These are phyloP conservation scores for Sarcodon sp. DNA, from an alignment of 768 basidiomycete genomes.

Conservation along the genomic window DNA sequence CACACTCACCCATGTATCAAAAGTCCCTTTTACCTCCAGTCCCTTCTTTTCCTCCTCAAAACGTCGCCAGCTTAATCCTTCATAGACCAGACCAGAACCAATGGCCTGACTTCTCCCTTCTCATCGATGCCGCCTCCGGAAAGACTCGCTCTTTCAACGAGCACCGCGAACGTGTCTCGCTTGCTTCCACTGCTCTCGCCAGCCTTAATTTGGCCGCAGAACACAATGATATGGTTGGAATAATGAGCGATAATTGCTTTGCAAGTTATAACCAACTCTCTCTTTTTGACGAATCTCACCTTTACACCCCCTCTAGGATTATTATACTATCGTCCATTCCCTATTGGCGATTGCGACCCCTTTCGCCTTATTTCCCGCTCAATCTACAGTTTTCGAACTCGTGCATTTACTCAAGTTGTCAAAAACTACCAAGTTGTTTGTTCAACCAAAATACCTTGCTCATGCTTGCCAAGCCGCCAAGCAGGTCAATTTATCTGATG, in stretches of 20 bases:
- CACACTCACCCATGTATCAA: conserved; percentile 29
- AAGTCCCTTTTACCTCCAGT: conserved; percentile 44
- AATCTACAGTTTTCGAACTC: conserved; percentile 45
- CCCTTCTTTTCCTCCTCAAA: conserved; percentile 33
- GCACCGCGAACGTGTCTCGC: conserved; percentile 4
- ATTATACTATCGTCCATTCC: conserved; percentile 33
- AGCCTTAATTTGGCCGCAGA: conserved; percentile 32
- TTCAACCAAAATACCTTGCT: conserved; percentile 30
- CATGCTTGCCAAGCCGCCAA: conserved; percentile 26
- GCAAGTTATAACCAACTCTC: conserved; percentile 24
- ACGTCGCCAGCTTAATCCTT: conserved; percentile 43
- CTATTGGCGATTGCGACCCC: conserved; percentile 36
- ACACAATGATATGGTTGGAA: conserved; percentile 48
- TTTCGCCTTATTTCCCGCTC: conserved; percentile 37
- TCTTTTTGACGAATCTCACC: not conserved
- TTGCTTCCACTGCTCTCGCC: conserved; percentile 9
- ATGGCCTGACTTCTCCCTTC: conserved; percentile 42
- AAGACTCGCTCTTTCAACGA: conserved; percentile 3
- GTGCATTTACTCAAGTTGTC: conserved; percentile 34
- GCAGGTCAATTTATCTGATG: conserved; percentile 19
- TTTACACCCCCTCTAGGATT: conserved; percentile 30
- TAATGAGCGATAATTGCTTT: conserved; percentile 57
- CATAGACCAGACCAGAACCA: conserved; percentile 36
- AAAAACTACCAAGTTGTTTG: conserved; percentile 38
- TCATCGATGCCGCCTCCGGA: conserved; percentile 44